phyloP scores from a whole-genome alignment of 164 flowering plant genomes.

The Platanus orientalis region DNA sequence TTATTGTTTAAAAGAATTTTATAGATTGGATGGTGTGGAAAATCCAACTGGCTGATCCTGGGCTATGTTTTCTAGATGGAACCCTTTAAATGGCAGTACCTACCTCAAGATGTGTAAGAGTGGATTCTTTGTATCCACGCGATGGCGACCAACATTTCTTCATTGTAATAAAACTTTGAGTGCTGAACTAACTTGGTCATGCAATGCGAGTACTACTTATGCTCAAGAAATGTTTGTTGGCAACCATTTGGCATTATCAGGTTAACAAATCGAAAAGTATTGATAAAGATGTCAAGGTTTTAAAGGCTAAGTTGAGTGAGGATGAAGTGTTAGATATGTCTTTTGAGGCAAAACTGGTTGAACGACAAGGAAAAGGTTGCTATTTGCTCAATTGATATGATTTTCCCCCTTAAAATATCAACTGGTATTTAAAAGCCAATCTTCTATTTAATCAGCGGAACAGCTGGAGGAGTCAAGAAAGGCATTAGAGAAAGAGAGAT shows the following conservation, averaged over 20 bases:
- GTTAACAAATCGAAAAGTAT: slow-evolving; percentile 61
- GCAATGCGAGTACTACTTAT: neutral
- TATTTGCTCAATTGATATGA: neutral
- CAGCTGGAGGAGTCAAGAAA: slow-evolving; percentile 48
- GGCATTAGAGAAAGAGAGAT: slow-evolving; percentile 60
- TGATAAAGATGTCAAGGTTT: slow-evolving; percentile 71
- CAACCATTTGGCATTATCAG: slow-evolving; percentile 25
- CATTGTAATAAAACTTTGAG: neutral
- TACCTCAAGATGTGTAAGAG: too few relatives aligned
- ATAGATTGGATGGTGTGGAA: neutral
- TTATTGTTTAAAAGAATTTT: neutral
- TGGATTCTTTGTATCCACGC: too few relatives aligned
- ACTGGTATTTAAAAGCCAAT: neutral
- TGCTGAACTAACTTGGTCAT: neutral
- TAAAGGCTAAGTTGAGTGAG: slow-evolving; percentile 60
- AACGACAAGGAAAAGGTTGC: slow-evolving; percentile 71
- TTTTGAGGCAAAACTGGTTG: slow-evolving; percentile 68
- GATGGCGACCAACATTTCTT: neutral
- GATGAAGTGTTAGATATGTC: slow-evolving; percentile 56
- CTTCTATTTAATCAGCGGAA: slow-evolving; percentile 38
- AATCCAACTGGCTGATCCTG: neutral
- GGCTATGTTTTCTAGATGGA: neutral
- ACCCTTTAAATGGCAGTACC: neutral
- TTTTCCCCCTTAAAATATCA: neutral
- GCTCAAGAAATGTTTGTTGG: neutral